Conservation (phyloP, 805 yeast genomes). For the Jamesozyma jinghongensis region DNA sequence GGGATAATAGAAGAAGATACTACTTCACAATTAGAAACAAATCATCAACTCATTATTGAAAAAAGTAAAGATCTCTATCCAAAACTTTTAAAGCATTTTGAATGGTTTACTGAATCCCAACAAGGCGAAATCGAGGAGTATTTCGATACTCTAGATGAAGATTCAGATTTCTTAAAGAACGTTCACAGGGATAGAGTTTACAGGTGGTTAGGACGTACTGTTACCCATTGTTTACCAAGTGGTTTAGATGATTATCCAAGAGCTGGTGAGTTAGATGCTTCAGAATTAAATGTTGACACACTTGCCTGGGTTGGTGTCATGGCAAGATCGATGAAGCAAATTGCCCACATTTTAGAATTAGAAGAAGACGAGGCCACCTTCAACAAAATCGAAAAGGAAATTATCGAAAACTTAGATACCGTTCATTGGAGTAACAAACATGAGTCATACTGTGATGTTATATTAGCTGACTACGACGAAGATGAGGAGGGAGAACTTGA, state of each 20-base stretch:
- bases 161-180: constrained; percentile 26
- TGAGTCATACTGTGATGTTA: constrained; percentile 70
- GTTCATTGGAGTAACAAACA: constrained; percentile 73
- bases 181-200: constrained; percentile 54
- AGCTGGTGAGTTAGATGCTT: constrained; percentile 66
- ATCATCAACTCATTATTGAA: constrained; percentile 49
- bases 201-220: constrained; percentile 90
- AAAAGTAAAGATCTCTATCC: constrained; percentile 68
- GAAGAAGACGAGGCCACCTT: constrained; percentile 52
- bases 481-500: constrained; percentile 36
- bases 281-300: constrained; percentile 85
- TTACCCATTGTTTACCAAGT: constrained; percentile 77
- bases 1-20: constrained; percentile 14
- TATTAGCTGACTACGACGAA: constrained; percentile 49
- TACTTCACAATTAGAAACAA: constrained; percentile 36
- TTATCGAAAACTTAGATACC: constrained; percentile 55
- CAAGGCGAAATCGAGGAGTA: constrained; percentile 64
- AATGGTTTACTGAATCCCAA: constrained; percentile 80
- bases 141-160: constrained; percentile 33
- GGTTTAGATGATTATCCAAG: constrained; percentile 96
- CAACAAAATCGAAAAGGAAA: constrained; percentile 42
- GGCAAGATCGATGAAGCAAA: constrained; percentile 70
- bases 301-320: constrained; percentile 90
- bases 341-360: constrained; percentile 55
- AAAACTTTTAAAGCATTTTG: constrained; percentile 61